Conservation (phyloP, 352 stramenopile genomes). For the Aphanomyces euteiches region DNA sequence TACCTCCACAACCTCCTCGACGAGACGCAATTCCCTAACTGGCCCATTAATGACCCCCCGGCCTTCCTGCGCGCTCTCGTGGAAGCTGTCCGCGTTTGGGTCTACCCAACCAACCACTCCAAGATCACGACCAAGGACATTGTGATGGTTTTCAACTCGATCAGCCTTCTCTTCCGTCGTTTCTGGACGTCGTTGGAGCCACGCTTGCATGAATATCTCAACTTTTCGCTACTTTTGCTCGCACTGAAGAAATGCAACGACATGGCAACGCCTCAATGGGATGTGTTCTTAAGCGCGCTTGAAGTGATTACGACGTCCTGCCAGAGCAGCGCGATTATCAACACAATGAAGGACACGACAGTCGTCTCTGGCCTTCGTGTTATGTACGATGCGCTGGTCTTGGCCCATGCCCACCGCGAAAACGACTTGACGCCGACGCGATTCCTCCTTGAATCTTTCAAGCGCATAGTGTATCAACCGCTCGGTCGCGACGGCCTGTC, state of each 20-base stretch:
- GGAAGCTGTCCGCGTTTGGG: slow-evolving; percentile 74
- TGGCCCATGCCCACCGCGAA: slow-evolving; percentile 28
- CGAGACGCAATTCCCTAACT: slow-evolving; percentile 82
- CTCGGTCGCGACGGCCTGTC: slow-evolving; percentile 48
- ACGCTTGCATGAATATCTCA: slow-evolving; percentile 57
- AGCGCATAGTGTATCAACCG: slow-evolving; percentile 76
- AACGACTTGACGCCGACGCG: slow-evolving; percentile 69
- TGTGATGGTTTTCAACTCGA: slow-evolving; percentile 68
- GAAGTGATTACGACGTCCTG: slow-evolving; percentile 14
- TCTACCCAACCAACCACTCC: slow-evolving; percentile 56
- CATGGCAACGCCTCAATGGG: slow-evolving; percentile 42
- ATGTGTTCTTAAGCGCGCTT: slow-evolving; percentile 12
- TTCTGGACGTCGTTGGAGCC: slow-evolving; percentile 49
- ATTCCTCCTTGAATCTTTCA: slow-evolving; percentile 73
- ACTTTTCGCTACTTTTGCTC: slow-evolving; percentile 66
- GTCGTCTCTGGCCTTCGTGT: slow-evolving; percentile 22
- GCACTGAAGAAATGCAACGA: slow-evolving; percentile 68
- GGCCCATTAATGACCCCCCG: slow-evolving; percentile 79
- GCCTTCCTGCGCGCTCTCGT: slow-evolving; percentile 68
- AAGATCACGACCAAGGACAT: slow-evolving; percentile 69
- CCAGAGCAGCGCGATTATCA: slow-evolving; percentile 7
- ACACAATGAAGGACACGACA: slow-evolving; percentile 16
- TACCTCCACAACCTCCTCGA: slow-evolving; percentile 84
- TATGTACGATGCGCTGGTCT: slow-evolving; percentile 9
- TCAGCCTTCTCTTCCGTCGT: slow-evolving; percentile 61